Base-by-base conservation (phyloP, 805 yeast genomes). In the Candida silvatica region DNA sequence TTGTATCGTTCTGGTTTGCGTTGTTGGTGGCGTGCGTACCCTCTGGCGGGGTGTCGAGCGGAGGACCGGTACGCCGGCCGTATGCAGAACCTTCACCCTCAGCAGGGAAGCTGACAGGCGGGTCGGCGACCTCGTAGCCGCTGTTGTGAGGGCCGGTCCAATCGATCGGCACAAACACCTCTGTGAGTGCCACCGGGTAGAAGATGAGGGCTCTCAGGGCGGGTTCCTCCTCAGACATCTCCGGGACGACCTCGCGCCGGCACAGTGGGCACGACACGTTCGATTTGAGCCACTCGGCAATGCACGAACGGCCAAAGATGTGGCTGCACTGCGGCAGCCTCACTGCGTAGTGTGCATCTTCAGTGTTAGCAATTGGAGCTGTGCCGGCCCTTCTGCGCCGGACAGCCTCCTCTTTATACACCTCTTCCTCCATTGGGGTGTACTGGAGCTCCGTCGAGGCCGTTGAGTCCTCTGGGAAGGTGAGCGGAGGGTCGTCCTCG, bases 221-320 rank as follows among this genome's bases (percentile, higher is more conserved):
- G 17, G 16, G 4, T 15, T 5, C 17, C n/a, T n/a, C 31, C 31
- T 47, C 51, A 7, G 45, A 39, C 31, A 44, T 34, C 18, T 48
- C 54, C 12, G 51, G 47, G 6, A 50, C 37, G 4, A 79, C 62
- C 11, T 69, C 64, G 12, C 64, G 62, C 37, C 97, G 73, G 51
- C 97, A 88, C 32, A 88, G 59, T 0, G 97, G 97, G 55, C 97
- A 87, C 2, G 86, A 71, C 6, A 73, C 66, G 45, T 80, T 74
- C 27, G 69, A 59, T 40, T 66, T 66, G 34, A 87, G 68, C 97
- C 97, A 88, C 43, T 79, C 81, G 32, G 64, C 69, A 16, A 86
- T 64, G 59, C 97, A 88, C 16, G 74, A 69, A 42, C 74, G 66
- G 6, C 97, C 97, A 60, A 88, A 88, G 0, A 75, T 52, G 50